phyloP scores from a whole-genome alignment of 345 rosid genomes.

The Firmiana major region DNA sequence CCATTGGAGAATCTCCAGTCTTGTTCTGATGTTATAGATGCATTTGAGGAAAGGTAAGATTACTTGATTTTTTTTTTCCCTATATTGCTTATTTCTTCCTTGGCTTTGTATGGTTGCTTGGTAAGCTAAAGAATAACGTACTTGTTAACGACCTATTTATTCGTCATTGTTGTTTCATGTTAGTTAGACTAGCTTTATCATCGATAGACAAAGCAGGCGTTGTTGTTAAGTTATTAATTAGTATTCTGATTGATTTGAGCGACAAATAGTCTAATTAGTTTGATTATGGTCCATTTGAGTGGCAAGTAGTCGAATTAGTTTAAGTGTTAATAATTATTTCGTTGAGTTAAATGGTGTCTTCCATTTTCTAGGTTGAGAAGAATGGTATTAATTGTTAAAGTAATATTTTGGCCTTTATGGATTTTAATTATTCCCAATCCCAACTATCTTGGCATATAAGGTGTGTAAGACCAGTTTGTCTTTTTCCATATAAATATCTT shows the following conservation, averaged over 20 bases:
- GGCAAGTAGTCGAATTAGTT: background rate
- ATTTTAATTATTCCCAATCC: background rate
- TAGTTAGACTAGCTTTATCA: background rate
- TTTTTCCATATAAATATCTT: background rate
- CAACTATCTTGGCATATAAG: background rate
- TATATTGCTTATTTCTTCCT: background rate
- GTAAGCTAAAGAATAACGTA: background rate
- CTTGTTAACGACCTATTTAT: background rate
- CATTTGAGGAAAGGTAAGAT: conserved; percentile 85
- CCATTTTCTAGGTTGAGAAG: background rate
- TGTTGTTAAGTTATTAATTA: background rate
- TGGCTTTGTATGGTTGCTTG: background rate
- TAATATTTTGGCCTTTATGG: background rate
- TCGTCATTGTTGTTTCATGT: background rate
- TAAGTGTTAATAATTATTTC: background rate
- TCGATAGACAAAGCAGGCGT: background rate
- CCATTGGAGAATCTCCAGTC: conserved; percentile 88
- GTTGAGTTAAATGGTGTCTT: background rate
- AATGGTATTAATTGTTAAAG: background rate
- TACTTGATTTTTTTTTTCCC: background rate
- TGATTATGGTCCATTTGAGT: background rate
- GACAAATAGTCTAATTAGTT: background rate
- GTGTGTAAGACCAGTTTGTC: background rate
- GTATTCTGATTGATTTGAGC: background rate
- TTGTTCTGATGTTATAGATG: conserved; percentile 90